Conservation (phyloP, 441 rosid genomes). For the Gossypium davidsonii region DNA sequence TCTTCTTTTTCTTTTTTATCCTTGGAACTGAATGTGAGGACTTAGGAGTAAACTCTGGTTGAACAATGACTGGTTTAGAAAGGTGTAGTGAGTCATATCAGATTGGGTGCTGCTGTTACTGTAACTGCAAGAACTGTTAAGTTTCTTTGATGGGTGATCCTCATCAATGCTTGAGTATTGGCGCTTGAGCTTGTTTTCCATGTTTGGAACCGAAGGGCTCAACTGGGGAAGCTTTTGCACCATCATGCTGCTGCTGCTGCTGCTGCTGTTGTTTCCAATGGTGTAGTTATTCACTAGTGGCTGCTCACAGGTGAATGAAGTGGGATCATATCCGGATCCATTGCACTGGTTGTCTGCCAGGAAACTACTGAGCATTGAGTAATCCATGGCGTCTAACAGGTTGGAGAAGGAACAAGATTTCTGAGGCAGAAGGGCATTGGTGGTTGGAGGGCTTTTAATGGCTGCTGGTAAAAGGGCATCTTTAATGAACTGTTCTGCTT, state of each 20-base stretch:
- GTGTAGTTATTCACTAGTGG: constrained; percentile 15
- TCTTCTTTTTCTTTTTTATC: constrained; percentile 18
- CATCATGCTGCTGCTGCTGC: constrained; percentile 25
- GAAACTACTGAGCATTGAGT: constrained; percentile 48
- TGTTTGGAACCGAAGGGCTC: constrained; percentile 29
- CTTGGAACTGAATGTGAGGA: constrained; percentile 54
- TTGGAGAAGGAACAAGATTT: constrained; percentile 69
- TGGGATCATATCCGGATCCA: constrained; percentile 31
- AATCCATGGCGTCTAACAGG: constrained; percentile 70
- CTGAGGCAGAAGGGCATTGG: constrained; percentile 46
- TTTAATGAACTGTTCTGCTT: constrained; percentile 30
- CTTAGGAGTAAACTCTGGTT: constrained; percentile 50
- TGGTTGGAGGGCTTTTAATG: constrained; percentile 24
- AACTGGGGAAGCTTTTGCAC: constrained; percentile 47
- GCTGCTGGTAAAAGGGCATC: constrained; percentile 34
- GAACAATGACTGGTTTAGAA: constrained; percentile 43
- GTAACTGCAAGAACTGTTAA: constrained; percentile 35
- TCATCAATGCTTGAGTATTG: constrained; percentile 35
- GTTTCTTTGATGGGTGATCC: constrained; percentile 44
- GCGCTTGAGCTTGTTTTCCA: constrained; percentile 51
- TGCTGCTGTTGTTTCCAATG: constrained; percentile 3
- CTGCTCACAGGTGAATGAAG: constrained; percentile 24
- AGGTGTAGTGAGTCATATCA: constrained; percentile 35
- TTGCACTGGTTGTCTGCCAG: constrained; percentile 43
- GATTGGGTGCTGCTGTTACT: constrained; percentile 29